A percentile compares a stretch with the other conserved stretches of the same genome.
Conservation (phyloP, 208 protist species). For the Trypanosoma scelopori region DNA sequence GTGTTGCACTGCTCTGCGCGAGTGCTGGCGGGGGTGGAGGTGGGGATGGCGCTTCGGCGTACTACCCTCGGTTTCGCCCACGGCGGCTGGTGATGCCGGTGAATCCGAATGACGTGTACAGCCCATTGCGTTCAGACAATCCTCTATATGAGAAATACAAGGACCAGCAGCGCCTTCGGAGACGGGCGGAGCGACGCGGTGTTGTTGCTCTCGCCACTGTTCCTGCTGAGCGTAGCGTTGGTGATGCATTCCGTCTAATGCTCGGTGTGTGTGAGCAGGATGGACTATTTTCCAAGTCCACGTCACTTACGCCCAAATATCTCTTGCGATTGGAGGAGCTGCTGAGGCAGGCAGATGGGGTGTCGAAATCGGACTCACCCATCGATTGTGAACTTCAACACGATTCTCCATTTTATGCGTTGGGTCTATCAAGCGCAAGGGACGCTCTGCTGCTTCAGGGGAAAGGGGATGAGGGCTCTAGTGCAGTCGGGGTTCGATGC, state of each 20-base stretch:
- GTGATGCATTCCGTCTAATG: slow-evolving; percentile 75
- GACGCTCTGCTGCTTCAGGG: slow-evolving; percentile 1
- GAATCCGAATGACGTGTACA: slow-evolving; percentile 67
- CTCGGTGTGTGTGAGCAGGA: slow-evolving; percentile 57
- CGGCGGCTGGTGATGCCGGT: slow-evolving; percentile 88
- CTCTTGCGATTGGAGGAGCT: slow-evolving; percentile 17
- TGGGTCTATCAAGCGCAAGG: slow-evolving; percentile 24
- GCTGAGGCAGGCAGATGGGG: slow-evolving; percentile 5
- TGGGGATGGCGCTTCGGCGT: slow-evolving; percentile 37
- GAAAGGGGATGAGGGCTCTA: background rate
- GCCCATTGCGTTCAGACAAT: slow-evolving; percentile 45
- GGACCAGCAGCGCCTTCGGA: slow-evolving; percentile 36
- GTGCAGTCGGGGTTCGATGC: slow-evolving; percentile 33
- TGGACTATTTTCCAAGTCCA: slow-evolving; percentile 31
- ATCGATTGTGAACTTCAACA: background rate
- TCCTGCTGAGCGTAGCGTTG: slow-evolving; percentile 78
- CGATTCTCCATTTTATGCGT: slow-evolving; percentile 26
- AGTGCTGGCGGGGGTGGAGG: slow-evolving; percentile 6
- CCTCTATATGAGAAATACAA: slow-evolving; percentile 49
- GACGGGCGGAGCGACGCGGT: slow-evolving; percentile 46
- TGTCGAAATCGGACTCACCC: slow-evolving; percentile 1
- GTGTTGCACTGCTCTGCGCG: slow-evolving; percentile 31
- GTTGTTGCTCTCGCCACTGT: slow-evolving; percentile 62
- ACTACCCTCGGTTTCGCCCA: slow-evolving; percentile 82
- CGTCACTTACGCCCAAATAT: slow-evolving; percentile 26